A percentile compares a stretch with the other conserved stretches of the same genome.
Conservation (phyloP, 352 stramenopile genomes). For the Chrysophaeum taylorii region DNA sequence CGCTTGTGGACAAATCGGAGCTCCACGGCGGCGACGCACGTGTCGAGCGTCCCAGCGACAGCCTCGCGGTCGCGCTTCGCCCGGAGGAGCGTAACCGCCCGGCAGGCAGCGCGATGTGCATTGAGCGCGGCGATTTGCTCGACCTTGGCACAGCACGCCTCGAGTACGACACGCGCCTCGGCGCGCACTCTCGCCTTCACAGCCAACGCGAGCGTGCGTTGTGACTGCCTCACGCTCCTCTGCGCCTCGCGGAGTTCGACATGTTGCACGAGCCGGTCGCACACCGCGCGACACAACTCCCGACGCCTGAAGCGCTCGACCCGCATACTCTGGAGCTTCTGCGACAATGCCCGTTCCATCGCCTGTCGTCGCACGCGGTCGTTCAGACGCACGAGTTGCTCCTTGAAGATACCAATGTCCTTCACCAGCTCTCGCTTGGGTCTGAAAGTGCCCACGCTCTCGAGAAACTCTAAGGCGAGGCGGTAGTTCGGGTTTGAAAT, state of each 20-base stretch:
- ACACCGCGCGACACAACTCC: not conserved
- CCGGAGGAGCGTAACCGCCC: too few relatives aligned
- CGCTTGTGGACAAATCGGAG: too few relatives aligned
- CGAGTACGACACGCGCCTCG: too few relatives aligned
- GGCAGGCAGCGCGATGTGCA: too few relatives aligned
- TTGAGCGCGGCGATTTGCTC: too few relatives aligned
- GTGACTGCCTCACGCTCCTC: too few relatives aligned
- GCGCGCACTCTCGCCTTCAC: too few relatives aligned
- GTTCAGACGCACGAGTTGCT: not conserved
- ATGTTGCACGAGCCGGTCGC: not conserved
- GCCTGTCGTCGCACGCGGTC: not conserved
- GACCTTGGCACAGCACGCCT: too few relatives aligned
- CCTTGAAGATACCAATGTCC: not conserved
- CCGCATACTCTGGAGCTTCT: not conserved
- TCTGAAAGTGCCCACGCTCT: not conserved
- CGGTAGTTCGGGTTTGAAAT: not conserved
- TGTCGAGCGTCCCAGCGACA: too few relatives aligned
- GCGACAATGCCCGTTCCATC: not conserved
- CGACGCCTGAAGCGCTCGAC: not conserved
- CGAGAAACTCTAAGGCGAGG: not conserved
- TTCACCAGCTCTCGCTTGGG: slow-evolving; percentile 5
- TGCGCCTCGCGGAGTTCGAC: not conserved
- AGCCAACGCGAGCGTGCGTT: too few relatives aligned
- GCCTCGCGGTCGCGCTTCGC: too few relatives aligned
- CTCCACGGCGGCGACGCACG: too few relatives aligned